Evolutionary conservation across 768 basidiomycete genomes (phyloP).

Genomic region (Ephemerocybe angulata): DNA sequence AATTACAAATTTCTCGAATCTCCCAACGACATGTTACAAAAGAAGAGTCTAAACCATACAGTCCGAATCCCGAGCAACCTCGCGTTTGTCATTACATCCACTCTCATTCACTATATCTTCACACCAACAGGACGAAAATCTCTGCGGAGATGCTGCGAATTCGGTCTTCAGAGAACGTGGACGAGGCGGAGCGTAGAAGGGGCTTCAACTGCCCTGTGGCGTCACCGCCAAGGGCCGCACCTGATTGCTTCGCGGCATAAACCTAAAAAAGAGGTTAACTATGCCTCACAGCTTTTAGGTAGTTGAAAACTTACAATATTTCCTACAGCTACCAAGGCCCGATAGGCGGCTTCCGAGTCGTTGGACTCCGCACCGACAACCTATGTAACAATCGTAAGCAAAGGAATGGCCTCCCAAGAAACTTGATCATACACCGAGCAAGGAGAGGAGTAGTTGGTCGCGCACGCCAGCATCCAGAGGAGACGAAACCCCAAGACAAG

Average conservation of each 20-base stretch:
- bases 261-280: constrained; percentile 33
- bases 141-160: constrained; percentile 49
- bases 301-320: constrained; percentile 50
- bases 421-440: constrained; percentile 40
- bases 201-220: constrained; percentile 41
- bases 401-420: no score
- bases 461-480: constrained; percentile 38
- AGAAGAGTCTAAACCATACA: no score
- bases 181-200: constrained; percentile 36
- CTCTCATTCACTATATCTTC: no score
- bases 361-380: constrained; percentile 45
- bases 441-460: constrained; percentile 40
- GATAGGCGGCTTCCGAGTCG: constrained; percentile 70
- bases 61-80: no score
- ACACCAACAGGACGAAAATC: constrained; percentile 28
- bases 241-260: constrained; percentile 40
- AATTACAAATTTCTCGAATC: no score
- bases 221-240: constrained; percentile 30
- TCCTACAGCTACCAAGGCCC: constrained; percentile 68
- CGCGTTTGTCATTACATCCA: no score
- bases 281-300: not conserved
- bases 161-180: constrained; percentile 56
- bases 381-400: no score
- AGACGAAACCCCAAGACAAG: constrained; percentile 50
- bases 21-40: no score